Base-by-base conservation (phyloP, 31 red algal genomes). In the Bonnemaisonia californica region DNA sequence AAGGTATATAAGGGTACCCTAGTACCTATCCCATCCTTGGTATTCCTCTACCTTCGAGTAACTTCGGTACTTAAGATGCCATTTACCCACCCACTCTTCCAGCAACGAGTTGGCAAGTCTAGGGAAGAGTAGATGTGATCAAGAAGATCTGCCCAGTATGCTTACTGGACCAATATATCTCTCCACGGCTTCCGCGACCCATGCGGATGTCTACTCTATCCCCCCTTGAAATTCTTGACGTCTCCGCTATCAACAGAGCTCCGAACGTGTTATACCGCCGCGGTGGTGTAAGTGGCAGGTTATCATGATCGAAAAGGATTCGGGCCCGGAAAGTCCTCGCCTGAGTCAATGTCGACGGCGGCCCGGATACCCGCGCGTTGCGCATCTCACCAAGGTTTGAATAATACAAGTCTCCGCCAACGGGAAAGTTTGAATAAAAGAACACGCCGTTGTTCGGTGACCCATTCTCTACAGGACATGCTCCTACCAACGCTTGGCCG, bases 381-480 rank as follows among this genome's bases (percentile, higher is more conserved):
- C 70, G 40, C 70, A 90, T 66, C 5, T 82, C 87, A 5, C 30
- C 30, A 28, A 90, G 41, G 4, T 29, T 36, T 0, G 78, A 83
- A 70, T 83, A 90, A 45, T 69, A 90, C 71, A 90, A 41, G 12
- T 82, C 54, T 7, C 87, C 87, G 54, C 60, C 54, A 8, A 21
- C 41, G 24, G 78, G 59, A 51, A 90, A 90, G 34, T 90, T 82
- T 1, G 87, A 61, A 47, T 90, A 90, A 8, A 83, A 41, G 33
- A 77, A 77, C 19, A 77, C 71, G 38, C 71, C 78, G 22, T 42
- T 37, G 32, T 82, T 39, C 31, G 77, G 78, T 41, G 78, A 83
- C 21, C 77, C 70, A 38, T 82, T 90, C 54, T 90, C 78, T 21
- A 90, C 61, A 8, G 87, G 87, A 34, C 87, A 90, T 21, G 67